Evolutionary conservation across 192 early-diverging fungal species (phyloP).

Genomic region (Entophlyctis luteolus): DNA sequence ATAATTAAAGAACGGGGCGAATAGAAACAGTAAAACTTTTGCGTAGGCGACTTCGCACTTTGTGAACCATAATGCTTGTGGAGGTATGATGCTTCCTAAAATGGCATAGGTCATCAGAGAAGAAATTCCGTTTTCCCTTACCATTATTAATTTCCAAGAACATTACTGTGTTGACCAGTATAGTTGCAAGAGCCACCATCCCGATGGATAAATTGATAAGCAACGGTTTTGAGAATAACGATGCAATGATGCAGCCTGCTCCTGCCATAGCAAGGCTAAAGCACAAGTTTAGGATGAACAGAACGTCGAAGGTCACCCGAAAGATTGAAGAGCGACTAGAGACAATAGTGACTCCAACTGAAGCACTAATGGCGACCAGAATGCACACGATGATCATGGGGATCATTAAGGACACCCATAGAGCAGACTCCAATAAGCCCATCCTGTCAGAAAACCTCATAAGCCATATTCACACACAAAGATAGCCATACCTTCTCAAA

Average conservation of each 20-base stretch:
- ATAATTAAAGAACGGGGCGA: constrained; percentile 27
- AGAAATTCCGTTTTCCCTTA: too few species aligned
- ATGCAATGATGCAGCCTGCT: neutral
- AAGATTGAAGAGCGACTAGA: neutral
- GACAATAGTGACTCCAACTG: constrained; percentile 1
- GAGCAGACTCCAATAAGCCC: constrained; percentile 22
- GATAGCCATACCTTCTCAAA: constrained; percentile 8
- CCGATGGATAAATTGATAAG: constrained; percentile 21
- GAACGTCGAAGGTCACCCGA: constrained; percentile 15
- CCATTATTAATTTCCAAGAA: neutral
- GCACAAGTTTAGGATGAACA: constrained; percentile 10
- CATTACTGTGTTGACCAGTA: constrained; percentile 11
- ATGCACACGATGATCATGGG: constrained; percentile 9
- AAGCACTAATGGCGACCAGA: neutral
- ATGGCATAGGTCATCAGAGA: too few species aligned
- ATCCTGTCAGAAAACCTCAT: neutral
- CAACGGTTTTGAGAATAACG: constrained; percentile 6
- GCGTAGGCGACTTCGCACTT: constrained; percentile 17
- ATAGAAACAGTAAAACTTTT: constrained; percentile 13
- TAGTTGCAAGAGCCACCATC: neutral
- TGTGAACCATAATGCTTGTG: constrained; percentile 12
- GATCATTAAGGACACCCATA: constrained; percentile 19
- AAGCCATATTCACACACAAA: neutral
- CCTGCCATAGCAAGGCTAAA: constrained; percentile 17
- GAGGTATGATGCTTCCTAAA: neutral